Evolutionary conservation across 1,139 yeast genomes (phyloP).

Genomic region (Magnusiomyces sp.): DNA sequence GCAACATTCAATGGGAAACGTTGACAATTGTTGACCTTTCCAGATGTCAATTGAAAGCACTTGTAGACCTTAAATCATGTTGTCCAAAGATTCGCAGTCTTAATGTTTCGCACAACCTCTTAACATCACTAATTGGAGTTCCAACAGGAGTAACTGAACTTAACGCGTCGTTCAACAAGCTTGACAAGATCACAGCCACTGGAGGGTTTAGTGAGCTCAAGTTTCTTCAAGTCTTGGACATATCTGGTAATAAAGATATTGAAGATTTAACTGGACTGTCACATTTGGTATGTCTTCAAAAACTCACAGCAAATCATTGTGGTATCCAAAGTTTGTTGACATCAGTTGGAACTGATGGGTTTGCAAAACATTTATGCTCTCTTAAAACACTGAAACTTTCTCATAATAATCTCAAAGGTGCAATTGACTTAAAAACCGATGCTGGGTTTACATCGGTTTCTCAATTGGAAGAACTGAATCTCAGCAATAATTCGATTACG

Average conservation of each 20-base stretch:
- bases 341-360: constrained; percentile 3
- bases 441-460: constrained; percentile 1
- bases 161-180: constrained; percentile 26
- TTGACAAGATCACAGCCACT: constrained; percentile 29
- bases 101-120: constrained; percentile 28
- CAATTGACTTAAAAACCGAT: constrained; percentile 1
- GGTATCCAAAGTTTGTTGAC: constrained; percentile 4
- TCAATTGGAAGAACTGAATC: constrained; percentile 11
- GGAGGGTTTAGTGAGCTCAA: constrained; percentile 19
- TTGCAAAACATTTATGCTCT: constrained; percentile 17
- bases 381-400: constrained; percentile 7
- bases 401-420: constrained; percentile 4
- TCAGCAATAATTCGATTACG: constrained; percentile 16
- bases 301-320: constrained; percentile 17
- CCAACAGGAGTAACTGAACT: constrained; percentile 27
- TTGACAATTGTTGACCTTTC: constrained; percentile 28
- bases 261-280: constrained; percentile 24
- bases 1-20: constrained; percentile 28
- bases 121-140: constrained; percentile 32
- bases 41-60: constrained; percentile 25
- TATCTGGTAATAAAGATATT: constrained; percentile 23
- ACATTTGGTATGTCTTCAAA: constrained; percentile 26
- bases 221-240: constrained; percentile 28
- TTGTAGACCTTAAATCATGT: constrained; percentile 30
- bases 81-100: constrained; percentile 31